Conservation (phyloP, 2,329 filamentous ascomycete genomes). For the Leptographium radiaticola region DNA sequence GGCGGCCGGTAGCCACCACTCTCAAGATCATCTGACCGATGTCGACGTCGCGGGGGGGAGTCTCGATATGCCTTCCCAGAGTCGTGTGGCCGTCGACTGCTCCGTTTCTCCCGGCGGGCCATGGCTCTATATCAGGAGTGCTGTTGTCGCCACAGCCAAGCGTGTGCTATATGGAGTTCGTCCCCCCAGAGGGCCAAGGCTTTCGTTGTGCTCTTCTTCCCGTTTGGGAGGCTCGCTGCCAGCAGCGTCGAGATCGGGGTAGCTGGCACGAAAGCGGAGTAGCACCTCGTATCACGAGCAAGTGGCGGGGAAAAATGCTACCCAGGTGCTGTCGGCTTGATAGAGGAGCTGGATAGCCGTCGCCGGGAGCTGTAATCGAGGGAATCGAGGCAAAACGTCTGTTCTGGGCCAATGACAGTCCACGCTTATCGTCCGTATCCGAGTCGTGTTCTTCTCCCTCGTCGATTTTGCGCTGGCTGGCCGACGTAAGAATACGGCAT, state of each 20-base stretch:
- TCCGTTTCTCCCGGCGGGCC: slow-evolving; percentile 53
- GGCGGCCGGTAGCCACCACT: slow-evolving; percentile 39
- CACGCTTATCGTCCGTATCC: not conserved
- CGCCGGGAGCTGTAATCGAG: not conserved
- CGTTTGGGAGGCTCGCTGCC: not conserved
- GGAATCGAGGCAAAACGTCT: not conserved
- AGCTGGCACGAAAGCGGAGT: not conserved
- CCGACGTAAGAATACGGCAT: not conserved
- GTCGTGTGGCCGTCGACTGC: slow-evolving; percentile 46
- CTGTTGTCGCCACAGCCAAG: not conserved
- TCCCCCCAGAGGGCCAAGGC: too few species aligned
- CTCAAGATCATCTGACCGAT: slow-evolving; percentile 57
- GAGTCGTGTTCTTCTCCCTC: too few species aligned
- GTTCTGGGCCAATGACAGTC: not conserved
- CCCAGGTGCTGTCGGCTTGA: not conserved
- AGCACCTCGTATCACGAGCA: not conserved
- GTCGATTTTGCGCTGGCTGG: too few species aligned
- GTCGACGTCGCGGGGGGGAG: slow-evolving; percentile 54
- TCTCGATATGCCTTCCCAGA: slow-evolving; percentile 53
- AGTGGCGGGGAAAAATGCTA: not conserved
- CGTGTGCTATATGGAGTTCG: not conserved
- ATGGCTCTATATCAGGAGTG: slow-evolving; percentile 22
- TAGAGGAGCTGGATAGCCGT: not conserved
- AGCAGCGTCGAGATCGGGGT: not conserved
- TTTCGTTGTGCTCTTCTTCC: not conserved